Conservation (phyloP, 208 protist species). For the Leishmania gerbilli region DNA sequence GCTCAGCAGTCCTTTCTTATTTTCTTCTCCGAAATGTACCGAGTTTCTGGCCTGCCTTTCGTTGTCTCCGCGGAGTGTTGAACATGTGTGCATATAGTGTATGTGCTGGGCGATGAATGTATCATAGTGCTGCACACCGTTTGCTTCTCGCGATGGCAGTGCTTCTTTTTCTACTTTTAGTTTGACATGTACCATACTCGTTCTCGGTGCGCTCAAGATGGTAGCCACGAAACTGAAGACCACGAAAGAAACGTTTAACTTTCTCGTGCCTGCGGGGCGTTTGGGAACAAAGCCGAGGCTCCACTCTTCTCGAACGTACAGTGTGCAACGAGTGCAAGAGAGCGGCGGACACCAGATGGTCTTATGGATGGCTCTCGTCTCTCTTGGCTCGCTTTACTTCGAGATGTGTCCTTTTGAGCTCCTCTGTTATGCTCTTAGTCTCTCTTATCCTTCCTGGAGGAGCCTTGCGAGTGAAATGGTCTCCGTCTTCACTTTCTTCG, state of each 20-base stretch:
- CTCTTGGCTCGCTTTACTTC: not conserved
- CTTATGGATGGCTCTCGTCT: not conserved
- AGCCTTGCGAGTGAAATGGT: not conserved
- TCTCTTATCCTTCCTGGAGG: not conserved
- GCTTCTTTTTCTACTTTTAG: not conserved
- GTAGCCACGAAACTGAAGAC: not conserved
- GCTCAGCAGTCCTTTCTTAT: not conserved
- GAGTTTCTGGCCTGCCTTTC: not conserved
- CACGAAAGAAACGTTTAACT: not conserved
- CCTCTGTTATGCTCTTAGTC: not conserved
- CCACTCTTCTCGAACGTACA: not conserved
- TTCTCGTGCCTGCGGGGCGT: not conserved
- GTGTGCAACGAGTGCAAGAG: not conserved
- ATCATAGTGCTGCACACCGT: not conserved
- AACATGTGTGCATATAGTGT: not conserved
- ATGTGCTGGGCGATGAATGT: not conserved
- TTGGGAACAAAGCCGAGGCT: not conserved
- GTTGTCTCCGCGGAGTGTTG: constrained; percentile 1
- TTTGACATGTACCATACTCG: constrained; percentile 6
- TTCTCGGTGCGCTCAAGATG: not conserved
- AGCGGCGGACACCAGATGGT: not conserved
- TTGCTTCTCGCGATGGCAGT: not conserved
- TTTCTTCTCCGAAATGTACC: constrained; percentile 7
- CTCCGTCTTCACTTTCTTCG: not conserved
- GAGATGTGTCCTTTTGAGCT: not conserved